These are phyloP conservation scores for Termitomyces eurrhizus DNA, from an alignment of 768 basidiomycete genomes.

Conservation along the genomic window DNA sequence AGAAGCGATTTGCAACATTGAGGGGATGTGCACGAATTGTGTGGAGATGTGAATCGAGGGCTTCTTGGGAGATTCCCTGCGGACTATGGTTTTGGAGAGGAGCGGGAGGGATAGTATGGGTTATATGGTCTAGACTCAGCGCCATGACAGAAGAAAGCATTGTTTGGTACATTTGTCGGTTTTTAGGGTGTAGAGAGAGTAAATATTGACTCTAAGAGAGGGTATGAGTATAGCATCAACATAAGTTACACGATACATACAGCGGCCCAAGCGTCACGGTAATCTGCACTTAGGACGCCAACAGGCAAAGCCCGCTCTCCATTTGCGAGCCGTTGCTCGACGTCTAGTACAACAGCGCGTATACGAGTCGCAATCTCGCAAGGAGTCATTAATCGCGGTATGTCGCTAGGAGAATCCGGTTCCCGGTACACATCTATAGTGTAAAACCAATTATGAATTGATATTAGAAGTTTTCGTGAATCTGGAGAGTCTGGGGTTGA, in stretches of 20 bases:
- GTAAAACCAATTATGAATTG: slow-evolving; percentile 79
- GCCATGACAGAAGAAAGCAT: slow-evolving; percentile 77
- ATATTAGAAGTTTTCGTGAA: slow-evolving; percentile 60
- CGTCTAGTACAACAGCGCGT: slow-evolving; percentile 54
- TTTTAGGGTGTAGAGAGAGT: slow-evolving; percentile 60
- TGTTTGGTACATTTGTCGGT: slow-evolving; percentile 53
- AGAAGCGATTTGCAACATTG: slow-evolving; percentile 78
- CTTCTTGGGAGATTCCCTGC: slow-evolving; percentile 30
- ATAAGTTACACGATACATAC: slow-evolving; percentile 35
- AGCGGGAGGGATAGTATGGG: slow-evolving; percentile 36
- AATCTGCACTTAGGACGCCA: slow-evolving; percentile 73
- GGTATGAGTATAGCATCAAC: background rate
- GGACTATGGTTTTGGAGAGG: slow-evolving; percentile 19
- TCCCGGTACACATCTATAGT: slow-evolving; percentile 61
- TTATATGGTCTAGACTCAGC: slow-evolving; percentile 77
- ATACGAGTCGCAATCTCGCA: slow-evolving; percentile 41
- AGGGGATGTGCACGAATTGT: slow-evolving; percentile 60
- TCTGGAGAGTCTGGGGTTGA: slow-evolving; percentile 41
- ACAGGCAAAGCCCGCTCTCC: slow-evolving; percentile 62
- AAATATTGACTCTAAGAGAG: slow-evolving; percentile 66
- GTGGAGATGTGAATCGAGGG: slow-evolving; percentile 70
- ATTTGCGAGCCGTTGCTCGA: slow-evolving; percentile 37
- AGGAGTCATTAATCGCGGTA: slow-evolving; percentile 29
- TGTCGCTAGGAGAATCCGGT: slow-evolving; percentile 21
- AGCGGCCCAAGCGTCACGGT: slow-evolving; percentile 77